Percentiles rank a stretch among this genome's conserved stretches.
These are phyloP conservation scores for Saccharomyces hybrid DNA, from an alignment of 1,139 yeast species.

Conservation along the genomic window DNA sequence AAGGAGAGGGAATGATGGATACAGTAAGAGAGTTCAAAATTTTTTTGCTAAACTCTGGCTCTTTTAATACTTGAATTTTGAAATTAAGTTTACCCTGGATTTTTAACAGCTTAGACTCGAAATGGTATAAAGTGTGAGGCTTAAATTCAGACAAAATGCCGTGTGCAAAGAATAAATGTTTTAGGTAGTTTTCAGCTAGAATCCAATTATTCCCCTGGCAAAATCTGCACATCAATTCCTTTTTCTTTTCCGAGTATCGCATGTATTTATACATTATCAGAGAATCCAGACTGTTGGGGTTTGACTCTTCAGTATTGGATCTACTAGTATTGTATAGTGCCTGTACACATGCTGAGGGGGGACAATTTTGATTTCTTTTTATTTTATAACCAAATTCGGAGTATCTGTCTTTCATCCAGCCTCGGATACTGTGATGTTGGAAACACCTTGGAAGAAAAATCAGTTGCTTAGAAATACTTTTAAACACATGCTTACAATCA, in stretches of 20 bases:
- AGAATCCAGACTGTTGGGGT: background rate
- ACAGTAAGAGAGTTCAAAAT: slow-evolving; percentile 7
- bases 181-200: slow-evolving; percentile 7
- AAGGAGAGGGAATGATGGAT: slow-evolving; percentile 12
- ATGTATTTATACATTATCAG: slow-evolving; percentile 13
- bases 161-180: slow-evolving; percentile 19
- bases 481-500: slow-evolving; percentile 8
- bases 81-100: background rate
- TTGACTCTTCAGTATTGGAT: background rate
- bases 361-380: slow-evolving; percentile 16
- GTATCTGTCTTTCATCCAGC: slow-evolving; percentile 9
- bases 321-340: background rate
- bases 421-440: slow-evolving; percentile 16
- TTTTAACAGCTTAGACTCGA: background rate
- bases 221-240: slow-evolving; percentile 15
- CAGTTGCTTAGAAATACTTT: background rate
- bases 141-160: slow-evolving; percentile 14
- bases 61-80: background rate
- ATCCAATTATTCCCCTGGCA: slow-evolving; percentile 22
- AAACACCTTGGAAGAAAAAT: slow-evolving; percentile 13
- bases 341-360: slow-evolving; percentile 10
- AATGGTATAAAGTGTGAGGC: background rate
- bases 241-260: slow-evolving; percentile 7
- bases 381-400: slow-evolving; percentile 10
- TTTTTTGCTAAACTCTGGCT: slow-evolving; percentile 7